Conservation (phyloP, 2,329 filamentous ascomycete species). For the Coniochaeta sp. region DNA sequence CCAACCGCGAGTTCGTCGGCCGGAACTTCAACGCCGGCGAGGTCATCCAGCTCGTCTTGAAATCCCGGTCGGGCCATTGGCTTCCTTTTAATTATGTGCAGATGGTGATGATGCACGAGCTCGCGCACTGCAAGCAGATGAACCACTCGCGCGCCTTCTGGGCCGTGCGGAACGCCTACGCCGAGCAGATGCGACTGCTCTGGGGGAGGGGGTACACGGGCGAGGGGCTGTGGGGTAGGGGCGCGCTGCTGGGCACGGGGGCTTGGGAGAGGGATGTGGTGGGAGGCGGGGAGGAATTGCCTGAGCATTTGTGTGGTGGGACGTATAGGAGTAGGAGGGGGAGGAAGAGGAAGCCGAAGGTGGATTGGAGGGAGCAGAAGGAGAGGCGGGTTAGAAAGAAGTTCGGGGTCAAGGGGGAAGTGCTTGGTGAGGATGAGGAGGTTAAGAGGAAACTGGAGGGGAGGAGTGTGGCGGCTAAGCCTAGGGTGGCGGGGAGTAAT, state of each 20-base stretch:
- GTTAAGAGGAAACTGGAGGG: slow-evolving; percentile 62
- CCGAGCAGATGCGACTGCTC: slow-evolving; percentile 61
- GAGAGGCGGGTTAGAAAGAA: slow-evolving; percentile 67
- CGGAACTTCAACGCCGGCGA: slow-evolving; percentile 89
- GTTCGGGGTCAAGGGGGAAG: slow-evolving; percentile 64
- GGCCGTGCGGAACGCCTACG: slow-evolving; percentile 68
- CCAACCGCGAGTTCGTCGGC: slow-evolving; percentile 76
- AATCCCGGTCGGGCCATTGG: slow-evolving; percentile 62
- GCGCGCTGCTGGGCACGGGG: slow-evolving; percentile 54
- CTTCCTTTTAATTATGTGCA: slow-evolving; percentile 78
- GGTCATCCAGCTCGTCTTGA: slow-evolving; percentile 77
- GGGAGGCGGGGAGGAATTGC: slow-evolving; percentile 47
- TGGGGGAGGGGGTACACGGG: slow-evolving; percentile 69
- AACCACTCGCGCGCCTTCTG: slow-evolving; percentile 80
- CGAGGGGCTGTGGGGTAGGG: slow-evolving; percentile 77
- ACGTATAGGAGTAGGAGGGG: slow-evolving; percentile 59
- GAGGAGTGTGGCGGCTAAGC: slow-evolving; percentile 55
- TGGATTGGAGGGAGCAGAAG: slow-evolving; percentile 65
- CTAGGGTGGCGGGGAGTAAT: slow-evolving; percentile 67
- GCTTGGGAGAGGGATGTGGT: slow-evolving; percentile 49
- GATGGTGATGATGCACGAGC: slow-evolving; percentile 94
- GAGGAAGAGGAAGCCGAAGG: slow-evolving; percentile 47
- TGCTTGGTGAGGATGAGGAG: slow-evolving; percentile 63
- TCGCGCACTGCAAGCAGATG: slow-evolving; percentile 88
- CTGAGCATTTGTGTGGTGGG: slow-evolving; percentile 73